Conservation (phyloP, 202 grass and related monocot species). For the Thinopyrum obtusiflorum region DNA sequence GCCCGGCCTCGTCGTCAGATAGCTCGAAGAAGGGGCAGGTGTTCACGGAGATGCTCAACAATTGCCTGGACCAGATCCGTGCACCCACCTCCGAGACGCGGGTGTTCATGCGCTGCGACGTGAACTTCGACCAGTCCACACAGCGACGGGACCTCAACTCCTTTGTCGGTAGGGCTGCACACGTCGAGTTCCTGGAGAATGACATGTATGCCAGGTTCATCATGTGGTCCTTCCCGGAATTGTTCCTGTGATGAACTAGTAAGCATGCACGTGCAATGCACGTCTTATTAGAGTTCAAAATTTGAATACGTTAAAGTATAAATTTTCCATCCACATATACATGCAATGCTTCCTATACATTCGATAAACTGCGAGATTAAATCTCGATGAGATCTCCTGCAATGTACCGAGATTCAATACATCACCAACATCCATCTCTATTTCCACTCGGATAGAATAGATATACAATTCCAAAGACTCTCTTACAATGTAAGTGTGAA, state of each 20-base stretch:
- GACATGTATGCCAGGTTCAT: slow-evolving; percentile 80
- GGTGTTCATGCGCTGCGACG: slow-evolving; percentile 81
- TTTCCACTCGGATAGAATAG: too few species aligned
- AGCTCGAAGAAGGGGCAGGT: slow-evolving; percentile 69
- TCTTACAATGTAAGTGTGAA: too few species aligned
- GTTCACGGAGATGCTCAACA: slow-evolving; percentile 85
- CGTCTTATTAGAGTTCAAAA: too few species aligned
- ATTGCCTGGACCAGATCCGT: slow-evolving; percentile 74
- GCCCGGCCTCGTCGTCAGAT: slow-evolving; percentile 52
- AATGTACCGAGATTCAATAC: too few species aligned
- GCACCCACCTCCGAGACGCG: slow-evolving; percentile 54
- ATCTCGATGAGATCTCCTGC: too few species aligned
- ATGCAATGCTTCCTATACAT: too few species aligned
- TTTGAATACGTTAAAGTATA: too few species aligned
- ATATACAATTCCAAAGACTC: too few species aligned
- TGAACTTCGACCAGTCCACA: slow-evolving; percentile 70
- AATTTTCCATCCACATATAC: too few species aligned
- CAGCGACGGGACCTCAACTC: slow-evolving; percentile 80
- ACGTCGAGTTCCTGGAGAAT: slow-evolving; percentile 89
- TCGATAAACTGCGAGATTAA: too few species aligned
- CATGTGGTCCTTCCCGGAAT: slow-evolving; percentile 89
- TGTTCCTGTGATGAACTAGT: slow-evolving; percentile 53
- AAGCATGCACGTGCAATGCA: too few species aligned
- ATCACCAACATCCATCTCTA: too few species aligned
- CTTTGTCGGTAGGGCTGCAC: slow-evolving; percentile 78